Base-by-base conservation (phyloP, 768 basidiomycete genomes). In the Paxillus ammoniavirescens region DNA sequence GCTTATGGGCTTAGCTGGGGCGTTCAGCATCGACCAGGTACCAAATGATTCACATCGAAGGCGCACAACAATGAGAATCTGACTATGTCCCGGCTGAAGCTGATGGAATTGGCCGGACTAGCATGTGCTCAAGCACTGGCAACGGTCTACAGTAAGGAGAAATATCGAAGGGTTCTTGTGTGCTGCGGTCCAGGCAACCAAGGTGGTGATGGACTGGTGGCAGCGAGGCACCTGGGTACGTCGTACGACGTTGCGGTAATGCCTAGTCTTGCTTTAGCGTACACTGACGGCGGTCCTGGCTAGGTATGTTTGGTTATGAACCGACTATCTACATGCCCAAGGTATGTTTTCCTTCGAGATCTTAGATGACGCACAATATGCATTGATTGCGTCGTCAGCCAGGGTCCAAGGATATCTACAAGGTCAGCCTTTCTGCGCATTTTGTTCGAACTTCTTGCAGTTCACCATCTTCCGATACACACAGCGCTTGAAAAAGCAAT, bases 131-230 rank as follows among this genome's bases (percentile, higher is more conserved):
- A 95, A 67, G 82, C 90, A 0, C 73, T 98, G 2, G 85, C 89
- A 6, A 86, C 77, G n/a, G 83, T 85, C 0, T 98, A 92, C 67
- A 75, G 74, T 38, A 82, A 79, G 30, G 82, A 84, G 3, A 79
- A 76, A 42, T 84, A 91, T 67, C 80, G 79, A 36, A 81, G 84
- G 10, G 92, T 98, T 6, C 75, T 98, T n/a, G 91, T 98, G 10
- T 93, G 91, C 63, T 98, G 95, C 66, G 97, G 97, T 15, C 95
- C 97, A 7, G 97, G 97, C 40, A 98, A 98, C 64, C 96, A 98
- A 76, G 93, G 83, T 72, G 97, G 97, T 12, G 97, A 99, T 72
- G 97, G 97, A 4, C 76, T 99, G 0, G 96, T 98, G 23, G 97
- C 97, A 28, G 97, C 97, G 41, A 79, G 96, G 42, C 97, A 99